Evolutionary conservation across 306 rosid species (phyloP).

Genomic region (Echinosophora koreensis): DNA sequence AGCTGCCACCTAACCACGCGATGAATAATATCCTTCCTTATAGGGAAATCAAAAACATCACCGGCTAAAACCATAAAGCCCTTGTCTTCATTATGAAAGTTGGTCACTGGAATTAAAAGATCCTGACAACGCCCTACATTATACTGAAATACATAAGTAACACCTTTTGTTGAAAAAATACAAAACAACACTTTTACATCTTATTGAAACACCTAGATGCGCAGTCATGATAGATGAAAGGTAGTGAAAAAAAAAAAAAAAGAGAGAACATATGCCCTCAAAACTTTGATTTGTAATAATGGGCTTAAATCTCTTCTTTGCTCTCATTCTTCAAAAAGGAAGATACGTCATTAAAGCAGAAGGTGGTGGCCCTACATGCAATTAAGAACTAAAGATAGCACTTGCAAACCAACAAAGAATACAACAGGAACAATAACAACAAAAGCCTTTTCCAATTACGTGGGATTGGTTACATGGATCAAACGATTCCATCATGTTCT

Average conservation of each 20-base stretch:
- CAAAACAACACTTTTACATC: conserved; percentile 29
- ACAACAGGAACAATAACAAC: not conserved
- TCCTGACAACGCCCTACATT: conserved; percentile 79
- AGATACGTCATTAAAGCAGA: conserved; percentile 33
- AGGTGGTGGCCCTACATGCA: conserved; percentile 1
- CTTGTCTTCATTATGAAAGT: conserved; percentile 82
- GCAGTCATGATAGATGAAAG: conserved; percentile 26
- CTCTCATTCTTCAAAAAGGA: conserved; percentile 19
- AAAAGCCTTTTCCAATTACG: no score
- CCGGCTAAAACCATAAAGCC: conserved; percentile 93
- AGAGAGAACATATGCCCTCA: conserved; percentile 3
- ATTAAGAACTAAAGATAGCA: conserved; percentile 32
- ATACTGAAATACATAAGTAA: conserved; percentile 20
- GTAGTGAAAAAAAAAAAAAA: conserved; percentile 4
- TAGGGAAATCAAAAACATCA: conserved; percentile 89
- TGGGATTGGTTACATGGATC: no score
- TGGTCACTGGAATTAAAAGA: conserved; percentile 89
- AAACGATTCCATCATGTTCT: no score
- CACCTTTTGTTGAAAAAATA: no score
- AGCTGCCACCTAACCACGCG: conserved; percentile 95
- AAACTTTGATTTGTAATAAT: not conserved
- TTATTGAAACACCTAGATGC: conserved; percentile 22
- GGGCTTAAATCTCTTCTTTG: not conserved
- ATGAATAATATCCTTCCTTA: conserved; percentile 90
- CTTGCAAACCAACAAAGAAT: not conserved